These are phyloP conservation scores for Harringtonia aguacate DNA, from an alignment of 2,329 filamentous ascomycete species.

Conservation along the genomic window DNA sequence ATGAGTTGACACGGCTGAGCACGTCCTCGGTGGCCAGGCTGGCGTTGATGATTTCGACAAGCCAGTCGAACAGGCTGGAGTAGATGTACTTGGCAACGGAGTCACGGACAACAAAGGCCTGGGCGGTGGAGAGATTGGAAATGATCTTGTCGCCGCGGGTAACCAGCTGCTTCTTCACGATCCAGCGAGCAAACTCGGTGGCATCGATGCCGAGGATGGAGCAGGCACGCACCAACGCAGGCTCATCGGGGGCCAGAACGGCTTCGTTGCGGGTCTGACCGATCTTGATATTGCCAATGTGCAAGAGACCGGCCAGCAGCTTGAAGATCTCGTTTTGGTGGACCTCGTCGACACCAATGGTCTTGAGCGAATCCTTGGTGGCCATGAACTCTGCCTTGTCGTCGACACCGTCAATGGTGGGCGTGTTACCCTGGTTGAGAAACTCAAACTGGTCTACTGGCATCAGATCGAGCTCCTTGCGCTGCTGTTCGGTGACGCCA, in stretches of 20 bases:
- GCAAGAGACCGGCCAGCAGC: constrained; percentile 78
- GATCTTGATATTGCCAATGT: constrained; percentile 95
- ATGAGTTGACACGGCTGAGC: constrained; percentile 68
- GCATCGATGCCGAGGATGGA: constrained; percentile 79
- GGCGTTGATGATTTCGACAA: constrained; percentile 92
- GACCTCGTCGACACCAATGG: constrained; percentile 67
- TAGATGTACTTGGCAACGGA: constrained; percentile 99
- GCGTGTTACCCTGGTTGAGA: constrained; percentile 86
- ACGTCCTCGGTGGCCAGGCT: constrained; percentile 86
- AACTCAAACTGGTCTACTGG: constrained; percentile 90
- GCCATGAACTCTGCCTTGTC: constrained; percentile 90
- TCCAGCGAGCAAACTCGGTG: constrained; percentile 89
- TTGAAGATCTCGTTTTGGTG: constrained; percentile 83
- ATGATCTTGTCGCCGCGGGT: constrained; percentile 96
- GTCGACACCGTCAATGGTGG: constrained; percentile 86
- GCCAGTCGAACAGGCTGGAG: constrained; percentile 96
- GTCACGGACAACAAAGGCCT: constrained; percentile 88
- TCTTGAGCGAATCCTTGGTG: constrained; percentile 74
- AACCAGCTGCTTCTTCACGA: constrained; percentile 95
- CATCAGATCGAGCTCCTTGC: constrained; percentile 66
- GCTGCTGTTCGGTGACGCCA: constrained; percentile 76
- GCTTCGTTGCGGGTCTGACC: constrained; percentile 83
- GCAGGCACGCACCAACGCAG: constrained; percentile 71
- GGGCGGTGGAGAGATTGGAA: constrained; percentile 86
- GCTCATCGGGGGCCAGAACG: constrained; percentile 68